Base-by-base conservation (phyloP, 2,329 filamentous ascomycete genomes). In the Pezizomycotina sp. region DNA sequence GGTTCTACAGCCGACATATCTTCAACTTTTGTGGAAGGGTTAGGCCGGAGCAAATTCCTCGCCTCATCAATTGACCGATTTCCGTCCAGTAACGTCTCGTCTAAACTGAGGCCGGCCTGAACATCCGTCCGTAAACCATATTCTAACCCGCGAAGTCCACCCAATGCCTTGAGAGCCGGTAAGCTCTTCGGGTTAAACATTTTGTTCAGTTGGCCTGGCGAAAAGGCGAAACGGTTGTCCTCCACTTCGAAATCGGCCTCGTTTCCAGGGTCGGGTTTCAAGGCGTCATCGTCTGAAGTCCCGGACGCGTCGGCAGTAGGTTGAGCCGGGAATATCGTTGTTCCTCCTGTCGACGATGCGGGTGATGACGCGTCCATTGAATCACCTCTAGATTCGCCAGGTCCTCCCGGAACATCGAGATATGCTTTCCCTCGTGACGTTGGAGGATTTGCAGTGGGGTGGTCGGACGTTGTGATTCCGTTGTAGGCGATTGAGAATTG, bases 151-250 rank as follows among this genome's bases (percentile, higher is more conserved):
- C 58, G 59, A 10, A 92, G 57, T 15, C 84, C 84, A 31, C 84
- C 83, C 4, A 93, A 56, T 9, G 74, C 74, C 52, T 76, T 78
- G 49, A 86, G 92, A 1, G 83, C 83, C 8, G 75, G 64, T 39
- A 92, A 59, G 43, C 73, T 91, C 61, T 92, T 92, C 3, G 84
- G 84, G 53, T 91, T 89, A 44, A 86, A 71, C 60, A 92, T 68
- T 57, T 92, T 92, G 50, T 74, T 76, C 45, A 93, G 64, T 52
- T 91, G 75, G 9, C 84, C 83, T 2, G 78, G 78, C 2, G 74
- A 71, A 54, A 82, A 92, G 10, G 81, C 83, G 52, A 92, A 92
- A 0, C 77, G 76, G 16, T 50, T 60, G 36, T 63, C 56, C 16
- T 64, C 60, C 2, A 66, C 58, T 8, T 57, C 47, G 43, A 68